Conservation (phyloP, 2,329 filamentous ascomycete species). For the Tetracladium maxilliforme region DNA sequence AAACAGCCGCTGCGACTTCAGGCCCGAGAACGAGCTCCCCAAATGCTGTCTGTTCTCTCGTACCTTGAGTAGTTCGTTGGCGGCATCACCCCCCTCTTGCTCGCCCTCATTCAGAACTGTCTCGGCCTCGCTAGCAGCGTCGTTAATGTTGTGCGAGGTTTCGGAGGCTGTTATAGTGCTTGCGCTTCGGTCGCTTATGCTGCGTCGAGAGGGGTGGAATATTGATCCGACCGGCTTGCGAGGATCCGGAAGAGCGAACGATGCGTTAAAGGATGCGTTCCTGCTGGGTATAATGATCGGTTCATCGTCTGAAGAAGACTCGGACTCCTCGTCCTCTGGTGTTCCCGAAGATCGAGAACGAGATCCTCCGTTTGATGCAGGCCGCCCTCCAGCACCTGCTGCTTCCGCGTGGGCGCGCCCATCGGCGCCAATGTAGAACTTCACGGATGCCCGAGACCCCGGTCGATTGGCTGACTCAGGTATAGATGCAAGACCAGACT, state of each 20-base stretch:
- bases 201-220: conserved; percentile 29
- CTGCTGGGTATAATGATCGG: conserved; percentile 50
- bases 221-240: conserved; percentile 27
- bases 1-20: too few relatives aligned
- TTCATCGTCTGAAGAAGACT: conserved; percentile 47
- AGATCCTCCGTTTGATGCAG: too few relatives aligned
- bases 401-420: conserved; percentile 26
- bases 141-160: conserved; percentile 2
- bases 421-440: conserved; percentile 47
- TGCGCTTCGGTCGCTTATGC: conserved; percentile 32
- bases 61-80: conserved; percentile 44
- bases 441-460: conserved; percentile 37
- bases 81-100: conserved; percentile 33
- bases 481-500: conserved; percentile 41
- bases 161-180: conserved; percentile 17
- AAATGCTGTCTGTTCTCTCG: too few relatives aligned
- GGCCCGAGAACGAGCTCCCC: too few relatives aligned
- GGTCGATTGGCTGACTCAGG: conserved; percentile 31
- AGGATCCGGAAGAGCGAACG: conserved; percentile 37
- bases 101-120: conserved; percentile 33
- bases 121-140: conserved; percentile 40
- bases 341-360: too few relatives aligned
- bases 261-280: conserved; percentile 43
- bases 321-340: too few relatives aligned
- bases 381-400: conserved; percentile 10